These are phyloP conservation scores for Flueggea neowawraea DNA, from an alignment of 441 rosid genomes.

Conservation along the genomic window DNA sequence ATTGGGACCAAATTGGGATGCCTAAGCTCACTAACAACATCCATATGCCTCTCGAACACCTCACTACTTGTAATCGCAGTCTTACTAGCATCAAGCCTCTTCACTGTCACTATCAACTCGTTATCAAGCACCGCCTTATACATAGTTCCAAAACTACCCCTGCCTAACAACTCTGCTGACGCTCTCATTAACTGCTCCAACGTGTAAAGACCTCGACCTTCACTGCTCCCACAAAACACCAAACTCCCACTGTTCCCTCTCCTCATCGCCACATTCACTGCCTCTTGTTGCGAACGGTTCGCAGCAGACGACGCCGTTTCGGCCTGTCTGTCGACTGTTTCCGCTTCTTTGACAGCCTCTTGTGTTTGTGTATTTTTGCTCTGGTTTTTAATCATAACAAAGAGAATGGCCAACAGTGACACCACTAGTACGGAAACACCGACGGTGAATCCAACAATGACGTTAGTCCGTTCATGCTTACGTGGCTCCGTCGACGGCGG, in stretches of 20 bases:
- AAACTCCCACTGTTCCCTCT: slow-evolving; percentile 58
- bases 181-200: slow-evolving; percentile 93
- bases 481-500: slow-evolving; percentile 30
- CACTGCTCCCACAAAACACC: slow-evolving; percentile 61
- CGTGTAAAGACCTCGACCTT: slow-evolving; percentile 47
- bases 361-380: slow-evolving; percentile 16
- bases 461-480: slow-evolving; percentile 29
- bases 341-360: slow-evolving; percentile 19
- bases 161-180: slow-evolving; percentile 89
- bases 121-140: slow-evolving; percentile 85
- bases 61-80: slow-evolving; percentile 52
- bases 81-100: slow-evolving; percentile 72
- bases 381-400: slow-evolving; percentile 33
- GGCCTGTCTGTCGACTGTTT: slow-evolving; percentile 5
- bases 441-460: slow-evolving; percentile 44
- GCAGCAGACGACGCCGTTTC: not conserved
- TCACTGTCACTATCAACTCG: slow-evolving; percentile 80
- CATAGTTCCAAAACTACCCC: slow-evolving; percentile 78
- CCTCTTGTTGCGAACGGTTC: slow-evolving; percentile 10
- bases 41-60: slow-evolving; percentile 70
- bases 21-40: slow-evolving; percentile 49
- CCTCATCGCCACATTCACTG: slow-evolving; percentile 23
- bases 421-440: slow-evolving; percentile 44
- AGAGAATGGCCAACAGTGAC: slow-evolving; percentile 33
- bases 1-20: slow-evolving; percentile 84